Evolutionary conservation across 2,329 filamentous ascomycete genomes (phyloP).

Genomic region (Thielaviopsis punctulata): DNA sequence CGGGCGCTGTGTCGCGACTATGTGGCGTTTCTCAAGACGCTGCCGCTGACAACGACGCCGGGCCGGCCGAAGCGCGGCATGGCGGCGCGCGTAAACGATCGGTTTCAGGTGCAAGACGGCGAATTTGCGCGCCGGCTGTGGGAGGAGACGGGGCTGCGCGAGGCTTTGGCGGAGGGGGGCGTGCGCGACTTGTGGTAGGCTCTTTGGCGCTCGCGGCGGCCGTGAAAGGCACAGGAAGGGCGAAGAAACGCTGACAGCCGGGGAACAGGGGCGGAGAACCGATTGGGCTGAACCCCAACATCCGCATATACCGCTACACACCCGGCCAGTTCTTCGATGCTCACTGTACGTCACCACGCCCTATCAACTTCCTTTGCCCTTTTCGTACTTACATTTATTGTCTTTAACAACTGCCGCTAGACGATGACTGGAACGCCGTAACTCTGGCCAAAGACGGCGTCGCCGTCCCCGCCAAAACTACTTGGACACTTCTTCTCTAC

Average conservation of each 20-base stretch:
- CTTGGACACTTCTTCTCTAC: constrained; percentile 83
- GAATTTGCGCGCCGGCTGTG: constrained; percentile 60
- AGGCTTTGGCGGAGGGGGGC: constrained; percentile 31
- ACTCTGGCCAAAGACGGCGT: constrained; percentile 26
- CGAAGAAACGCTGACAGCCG: background rate
- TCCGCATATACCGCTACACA: constrained; percentile 74
- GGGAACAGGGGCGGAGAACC: constrained; percentile 60
- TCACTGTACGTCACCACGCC: constrained; percentile 49
- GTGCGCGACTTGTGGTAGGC: constrained; percentile 28
- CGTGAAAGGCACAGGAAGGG: too few species aligned
- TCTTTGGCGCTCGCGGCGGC: too few species aligned
- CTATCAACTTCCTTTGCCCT: constrained; percentile 1
- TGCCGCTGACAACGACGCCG: constrained; percentile 64
- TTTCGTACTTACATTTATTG: background rate
- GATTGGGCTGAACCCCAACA: constrained; percentile 74
- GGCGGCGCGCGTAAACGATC: constrained; percentile 73
- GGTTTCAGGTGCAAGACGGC: constrained; percentile 66
- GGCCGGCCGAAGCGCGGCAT: constrained; percentile 63
- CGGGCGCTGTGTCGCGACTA: constrained; percentile 59
- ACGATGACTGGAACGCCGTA: constrained; percentile 73
- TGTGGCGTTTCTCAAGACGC: constrained; percentile 48
- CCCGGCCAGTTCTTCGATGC: constrained; percentile 82
- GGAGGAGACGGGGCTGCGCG: constrained; percentile 56
- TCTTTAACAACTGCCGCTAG: constrained; percentile 25
- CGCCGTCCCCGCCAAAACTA: constrained; percentile 40